Evolutionary conservation across 75 land plant species (phyloP), one percentile per base, ranked within the genome.

Genomic region (Pinus tabuliformis): DNA sequence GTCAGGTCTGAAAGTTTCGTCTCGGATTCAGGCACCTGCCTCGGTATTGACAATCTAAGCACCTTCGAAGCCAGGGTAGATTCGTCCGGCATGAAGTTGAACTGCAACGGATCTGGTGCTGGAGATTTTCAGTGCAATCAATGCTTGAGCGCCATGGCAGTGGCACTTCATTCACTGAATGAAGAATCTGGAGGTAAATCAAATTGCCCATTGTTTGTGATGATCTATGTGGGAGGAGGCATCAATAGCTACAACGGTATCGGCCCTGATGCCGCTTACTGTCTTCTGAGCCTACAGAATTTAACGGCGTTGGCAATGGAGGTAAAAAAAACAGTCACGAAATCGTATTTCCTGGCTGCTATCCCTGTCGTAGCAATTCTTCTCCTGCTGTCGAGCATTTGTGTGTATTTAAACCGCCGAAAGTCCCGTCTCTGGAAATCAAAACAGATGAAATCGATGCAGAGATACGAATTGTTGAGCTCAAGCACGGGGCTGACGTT

Each of bases 221-320:
- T 68, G 8, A 68, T 68, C 1, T 68, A 68, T 12, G 71, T 68
- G 21, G 71, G 52, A 8, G 71, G 71, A 1, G 71, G 71, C 21
- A 68, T 68, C 49, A 68, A 68, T 17, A 39, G 71, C 21, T 68
- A 68, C 52, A 52, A 68, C 49, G n/a, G 39, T 12, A 24, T 68
- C 12, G 71, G 71, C 52, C 52, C 52, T 3, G 71, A 68, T 0
- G 71, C 71, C 9, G 12, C 71, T 6, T 68, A 20, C 9, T 68
- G 71, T 11, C 6, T 68, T 20, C 71, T 18, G 9, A 68, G 71
- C 71, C 12, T 15, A n/a, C 17, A 33, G 20, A 68, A 68, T 68
- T 20, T 68, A 36, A 30, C 49, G 7, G 8, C 45, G 1, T 20
- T 68, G 21, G 12, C 71, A 0, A 21, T 0, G 21, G 0, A 45